These are phyloP conservation scores for Alternaria panax DNA, from an alignment of 2,329 filamentous ascomycete genomes.

Conservation along the genomic window DNA sequence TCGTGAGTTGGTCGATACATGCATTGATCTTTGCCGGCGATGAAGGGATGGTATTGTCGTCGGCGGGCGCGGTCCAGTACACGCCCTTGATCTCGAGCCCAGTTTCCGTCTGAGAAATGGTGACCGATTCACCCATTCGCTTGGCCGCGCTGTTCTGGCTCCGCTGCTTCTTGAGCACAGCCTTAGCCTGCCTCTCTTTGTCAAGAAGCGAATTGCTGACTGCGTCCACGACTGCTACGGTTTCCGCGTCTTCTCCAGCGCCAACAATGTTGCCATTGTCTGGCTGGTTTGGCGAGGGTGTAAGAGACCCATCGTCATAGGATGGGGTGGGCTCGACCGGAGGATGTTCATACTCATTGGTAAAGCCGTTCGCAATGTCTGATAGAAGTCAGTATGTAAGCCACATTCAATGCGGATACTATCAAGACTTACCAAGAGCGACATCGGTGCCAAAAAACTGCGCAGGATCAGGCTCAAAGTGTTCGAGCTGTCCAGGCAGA, in stretches of 20 bases:
- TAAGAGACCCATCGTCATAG: neutral
- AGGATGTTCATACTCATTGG: neutral
- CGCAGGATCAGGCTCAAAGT: neutral
- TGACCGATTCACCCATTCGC: neutral
- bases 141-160: neutral
- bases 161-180: slow-evolving; percentile 1
- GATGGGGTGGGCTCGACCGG: neutral
- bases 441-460: neutral
- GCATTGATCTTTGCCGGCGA: neutral
- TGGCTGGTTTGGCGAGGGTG: neutral
- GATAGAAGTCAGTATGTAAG: neutral
- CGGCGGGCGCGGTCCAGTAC: neutral
- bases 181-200: neutral
- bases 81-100: neutral
- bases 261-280: neutral
- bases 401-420: neutral
- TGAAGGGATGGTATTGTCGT: slow-evolving; percentile 4
- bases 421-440: neutral
- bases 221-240: neutral
- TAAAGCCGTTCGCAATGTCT: neutral
- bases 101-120: neutral
- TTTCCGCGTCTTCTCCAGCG: no score
- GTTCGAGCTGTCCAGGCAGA: neutral
- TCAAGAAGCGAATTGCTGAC: neutral
- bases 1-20: neutral